A percentile compares a stretch with the other conserved stretches of the same genome.
phyloP scores from a whole-genome alignment of 257 asterid species.

The Eustoma russellianum region DNA sequence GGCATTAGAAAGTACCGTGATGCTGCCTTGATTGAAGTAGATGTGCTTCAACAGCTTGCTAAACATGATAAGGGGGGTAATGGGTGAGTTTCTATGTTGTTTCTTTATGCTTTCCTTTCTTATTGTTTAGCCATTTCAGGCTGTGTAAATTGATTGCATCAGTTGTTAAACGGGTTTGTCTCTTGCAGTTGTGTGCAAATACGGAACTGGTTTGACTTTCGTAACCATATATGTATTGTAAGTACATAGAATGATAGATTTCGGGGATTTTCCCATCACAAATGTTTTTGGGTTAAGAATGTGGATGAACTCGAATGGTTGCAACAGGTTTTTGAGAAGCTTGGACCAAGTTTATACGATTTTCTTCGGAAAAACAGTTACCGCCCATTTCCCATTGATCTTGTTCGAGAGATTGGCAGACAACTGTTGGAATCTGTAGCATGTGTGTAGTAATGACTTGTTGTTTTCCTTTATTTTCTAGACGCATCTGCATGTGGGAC shows the following conservation, averaged over 20 bases:
- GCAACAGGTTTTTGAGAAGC: conserved; percentile 95
- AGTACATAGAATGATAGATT: conserved; percentile 32
- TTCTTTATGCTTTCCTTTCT: neutral
- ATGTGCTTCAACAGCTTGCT: conserved; percentile 78
- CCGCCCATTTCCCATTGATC: conserved; percentile 89
- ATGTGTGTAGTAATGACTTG: conserved; percentile 70
- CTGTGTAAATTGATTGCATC: conserved; percentile 23
- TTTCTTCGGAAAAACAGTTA: conserved; percentile 91
- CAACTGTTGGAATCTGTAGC: conserved; percentile 97
- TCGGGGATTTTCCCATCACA: conserved; percentile 22
- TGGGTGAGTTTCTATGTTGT: conserved; percentile 49
- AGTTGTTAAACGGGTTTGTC: conserved; percentile 52
- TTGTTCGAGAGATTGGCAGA: conserved; percentile 87
- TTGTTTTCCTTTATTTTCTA: conserved; percentile 17
- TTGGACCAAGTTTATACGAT: conserved; percentile 94
- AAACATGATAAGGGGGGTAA: conserved; percentile 74
- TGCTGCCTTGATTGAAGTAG: conserved; percentile 91
- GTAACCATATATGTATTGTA: conserved; percentile 71
- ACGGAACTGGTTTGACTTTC: conserved; percentile 62
- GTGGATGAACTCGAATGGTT: conserved; percentile 61
- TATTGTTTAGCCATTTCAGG: conserved; percentile 4
- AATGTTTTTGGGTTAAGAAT: conserved; percentile 42
- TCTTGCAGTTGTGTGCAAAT: conserved; percentile 89
- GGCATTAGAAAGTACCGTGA: conserved; percentile 80
- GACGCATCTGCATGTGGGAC: conserved; percentile 1